Percentiles rank a stretch among this genome's conserved stretches.
Evolutionary conservation across 495 filamentous ascomycete genomes (phyloP).

Genomic region (Massariosphaeria phaeospora): DNA sequence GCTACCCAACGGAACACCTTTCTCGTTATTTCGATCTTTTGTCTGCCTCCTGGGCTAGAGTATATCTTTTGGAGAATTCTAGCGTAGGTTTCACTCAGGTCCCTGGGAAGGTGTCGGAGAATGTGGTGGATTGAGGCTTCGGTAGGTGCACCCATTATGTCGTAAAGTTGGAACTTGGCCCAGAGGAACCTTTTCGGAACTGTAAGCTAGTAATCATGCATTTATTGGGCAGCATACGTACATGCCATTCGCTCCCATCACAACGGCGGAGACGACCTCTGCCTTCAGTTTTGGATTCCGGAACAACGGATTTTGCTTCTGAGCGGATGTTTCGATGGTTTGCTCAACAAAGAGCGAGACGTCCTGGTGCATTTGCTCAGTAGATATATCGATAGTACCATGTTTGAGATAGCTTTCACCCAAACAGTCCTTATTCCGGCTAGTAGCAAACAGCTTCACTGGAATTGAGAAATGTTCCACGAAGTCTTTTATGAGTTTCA

Average conservation of each 20-base stretch:
- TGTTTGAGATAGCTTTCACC: background rate
- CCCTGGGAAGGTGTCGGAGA: constrained; percentile 22
- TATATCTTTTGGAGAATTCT: constrained; percentile 19
- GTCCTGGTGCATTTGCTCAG: background rate
- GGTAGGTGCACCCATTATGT: constrained; percentile 21
- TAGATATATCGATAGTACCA: constrained; percentile 3
- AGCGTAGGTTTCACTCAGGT: constrained; percentile 28
- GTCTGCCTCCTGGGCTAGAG: background rate
- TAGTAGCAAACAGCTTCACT: constrained; percentile 15
- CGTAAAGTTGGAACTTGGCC: constrained; percentile 31
- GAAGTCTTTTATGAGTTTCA: background rate
- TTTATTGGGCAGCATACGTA: constrained; percentile 1
- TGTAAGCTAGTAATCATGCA: background rate
- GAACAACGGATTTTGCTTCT: background rate
- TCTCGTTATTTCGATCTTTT: constrained; percentile 10
- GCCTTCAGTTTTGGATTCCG: background rate
- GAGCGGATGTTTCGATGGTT: background rate
- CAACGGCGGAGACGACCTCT: constrained; percentile 8
- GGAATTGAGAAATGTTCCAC: background rate
- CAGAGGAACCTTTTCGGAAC: constrained; percentile 26
- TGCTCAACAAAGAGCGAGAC: constrained; percentile 1
- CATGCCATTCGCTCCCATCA: constrained; percentile 20
- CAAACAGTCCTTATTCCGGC: constrained; percentile 12
- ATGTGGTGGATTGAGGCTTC: constrained; percentile 20
- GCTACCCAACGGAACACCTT: constrained; percentile 28